Evolutionary conservation across 352 stramenopile genomes (phyloP).

Genomic region (Phytopythium delawarense): DNA sequence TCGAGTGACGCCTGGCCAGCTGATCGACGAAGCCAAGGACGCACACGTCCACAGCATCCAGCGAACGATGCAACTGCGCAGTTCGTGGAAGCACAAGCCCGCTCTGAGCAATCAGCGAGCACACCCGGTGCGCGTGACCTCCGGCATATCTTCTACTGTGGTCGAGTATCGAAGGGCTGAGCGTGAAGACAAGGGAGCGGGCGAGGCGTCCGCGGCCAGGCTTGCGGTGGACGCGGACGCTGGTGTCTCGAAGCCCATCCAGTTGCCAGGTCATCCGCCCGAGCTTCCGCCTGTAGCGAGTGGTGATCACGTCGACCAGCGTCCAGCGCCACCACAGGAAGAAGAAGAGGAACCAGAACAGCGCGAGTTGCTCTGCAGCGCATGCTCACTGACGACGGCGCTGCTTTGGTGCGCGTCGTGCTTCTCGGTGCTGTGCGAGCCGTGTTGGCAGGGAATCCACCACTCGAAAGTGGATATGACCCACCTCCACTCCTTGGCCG

Average conservation of each 20-base stretch:
- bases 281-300: not conserved
- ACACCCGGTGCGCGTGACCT: not conserved
- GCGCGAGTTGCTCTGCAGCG: constrained; percentile 38
- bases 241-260: not conserved
- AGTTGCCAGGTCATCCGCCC: not conserved
- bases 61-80: constrained; percentile 48
- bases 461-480: constrained; percentile 39
- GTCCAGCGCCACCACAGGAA: not conserved
- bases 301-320: not conserved
- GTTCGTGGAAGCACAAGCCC: constrained; percentile 44
- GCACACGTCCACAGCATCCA: constrained; percentile 46
- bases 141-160: not conserved
- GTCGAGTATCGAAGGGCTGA: not conserved
- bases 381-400: constrained; percentile 26
- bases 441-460: constrained; percentile 51
- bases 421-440: constrained; percentile 50
- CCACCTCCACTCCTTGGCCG: constrained; percentile 2
- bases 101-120: constrained; percentile 8
- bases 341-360: constrained; percentile 11
- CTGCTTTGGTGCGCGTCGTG: constrained; percentile 58
- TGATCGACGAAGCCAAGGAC: constrained; percentile 4
- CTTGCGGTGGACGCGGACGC: not conserved
- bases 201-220: not conserved
- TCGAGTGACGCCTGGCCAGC: constrained; percentile 6
- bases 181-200: not conserved